phyloP scores from a whole-genome alignment of 2,329 filamentous ascomycete genomes.

The Xylariaceae sp. region DNA sequence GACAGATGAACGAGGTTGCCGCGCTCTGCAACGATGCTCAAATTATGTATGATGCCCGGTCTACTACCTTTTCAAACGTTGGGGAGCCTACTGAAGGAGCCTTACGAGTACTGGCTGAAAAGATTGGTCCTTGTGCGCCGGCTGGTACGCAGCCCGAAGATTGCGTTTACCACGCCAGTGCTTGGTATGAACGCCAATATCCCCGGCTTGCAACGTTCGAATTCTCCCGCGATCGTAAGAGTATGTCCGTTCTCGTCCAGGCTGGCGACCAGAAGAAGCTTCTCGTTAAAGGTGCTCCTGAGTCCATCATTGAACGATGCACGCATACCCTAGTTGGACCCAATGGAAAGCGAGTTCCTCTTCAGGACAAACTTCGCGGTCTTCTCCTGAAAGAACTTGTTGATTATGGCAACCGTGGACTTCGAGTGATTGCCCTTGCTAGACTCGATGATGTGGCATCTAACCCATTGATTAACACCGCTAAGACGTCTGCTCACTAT shows the following conservation, averaged over 20 bases:
- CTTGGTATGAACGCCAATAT: slow-evolving; percentile 73
- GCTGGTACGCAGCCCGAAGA: slow-evolving; percentile 51
- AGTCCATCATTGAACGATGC: slow-evolving; percentile 90
- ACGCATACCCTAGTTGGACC: slow-evolving; percentile 73
- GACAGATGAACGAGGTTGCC: slow-evolving; percentile 68
- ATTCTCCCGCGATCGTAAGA: slow-evolving; percentile 96
- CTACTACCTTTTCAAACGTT: slow-evolving; percentile 70
- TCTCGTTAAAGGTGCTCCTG: slow-evolving; percentile 92
- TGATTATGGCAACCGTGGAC: slow-evolving; percentile 85
- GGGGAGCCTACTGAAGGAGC: slow-evolving; percentile 96
- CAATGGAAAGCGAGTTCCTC: slow-evolving; percentile 69
- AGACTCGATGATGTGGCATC: slow-evolving; percentile 71
- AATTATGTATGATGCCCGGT: slow-evolving; percentile 75
- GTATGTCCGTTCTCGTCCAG: slow-evolving; percentile 92
- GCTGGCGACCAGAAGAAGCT: slow-evolving; percentile 69
- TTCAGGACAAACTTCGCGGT: slow-evolving; percentile 65
- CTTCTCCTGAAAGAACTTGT: slow-evolving; percentile 75
- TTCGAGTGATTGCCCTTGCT: slow-evolving; percentile 92
- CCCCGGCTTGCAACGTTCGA: slow-evolving; percentile 83
- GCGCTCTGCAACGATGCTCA: slow-evolving; percentile 86
- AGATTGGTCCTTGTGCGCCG: slow-evolving; percentile 78
- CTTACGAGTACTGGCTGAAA: slow-evolving; percentile 84
- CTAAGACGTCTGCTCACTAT: slow-evolving; percentile 82
- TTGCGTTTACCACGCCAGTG: slow-evolving; percentile 75
- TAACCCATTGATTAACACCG: slow-evolving; percentile 65